Percentiles rank a stretch among this genome's conserved stretches.
Conservation (phyloP, 129 eudicot species). For the Escallonia rubra region DNA sequence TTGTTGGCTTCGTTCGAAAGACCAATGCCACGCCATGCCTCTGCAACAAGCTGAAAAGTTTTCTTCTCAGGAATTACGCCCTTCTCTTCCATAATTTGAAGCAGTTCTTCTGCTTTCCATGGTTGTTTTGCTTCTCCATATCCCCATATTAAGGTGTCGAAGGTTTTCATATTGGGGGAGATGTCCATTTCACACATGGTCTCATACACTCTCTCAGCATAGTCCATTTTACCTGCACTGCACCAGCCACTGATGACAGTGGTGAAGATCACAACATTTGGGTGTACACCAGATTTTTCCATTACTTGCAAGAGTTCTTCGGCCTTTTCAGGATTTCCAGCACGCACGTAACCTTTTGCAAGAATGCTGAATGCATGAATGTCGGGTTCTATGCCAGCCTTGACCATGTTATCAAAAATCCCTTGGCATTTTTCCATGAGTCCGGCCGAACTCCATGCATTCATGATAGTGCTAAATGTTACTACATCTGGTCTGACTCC, state of each 20-base stretch:
- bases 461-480: constrained; percentile 92
- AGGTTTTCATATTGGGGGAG: constrained; percentile 75
- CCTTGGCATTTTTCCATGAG: constrained; percentile 83
- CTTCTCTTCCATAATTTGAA: constrained; percentile 50
- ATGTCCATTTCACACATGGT: constrained; percentile 59
- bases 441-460: constrained; percentile 92
- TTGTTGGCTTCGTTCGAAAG: constrained; percentile 52
- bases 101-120: constrained; percentile 82
- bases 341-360: constrained; percentile 89
- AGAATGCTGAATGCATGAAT: constrained; percentile 78
- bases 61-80: constrained; percentile 48
- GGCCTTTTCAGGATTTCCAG: constrained; percentile 85
- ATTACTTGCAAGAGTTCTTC: constrained; percentile 52
- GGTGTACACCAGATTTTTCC: constrained; percentile 47
- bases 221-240: constrained; percentile 77
- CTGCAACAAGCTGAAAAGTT: constrained; percentile 70
- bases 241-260: constrained; percentile 97
- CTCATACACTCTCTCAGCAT: constrained; percentile 47
- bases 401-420: constrained; percentile 72
- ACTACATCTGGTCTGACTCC: constrained; percentile 92
- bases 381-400: constrained; percentile 68
- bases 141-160: constrained; percentile 93
- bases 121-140: constrained; percentile 87
- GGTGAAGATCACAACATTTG: constrained; percentile 85
- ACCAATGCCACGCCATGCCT: constrained; percentile 84